Base-by-base conservation (phyloP, 164 flowering plant genomes). In the Stephania japonica region DNA sequence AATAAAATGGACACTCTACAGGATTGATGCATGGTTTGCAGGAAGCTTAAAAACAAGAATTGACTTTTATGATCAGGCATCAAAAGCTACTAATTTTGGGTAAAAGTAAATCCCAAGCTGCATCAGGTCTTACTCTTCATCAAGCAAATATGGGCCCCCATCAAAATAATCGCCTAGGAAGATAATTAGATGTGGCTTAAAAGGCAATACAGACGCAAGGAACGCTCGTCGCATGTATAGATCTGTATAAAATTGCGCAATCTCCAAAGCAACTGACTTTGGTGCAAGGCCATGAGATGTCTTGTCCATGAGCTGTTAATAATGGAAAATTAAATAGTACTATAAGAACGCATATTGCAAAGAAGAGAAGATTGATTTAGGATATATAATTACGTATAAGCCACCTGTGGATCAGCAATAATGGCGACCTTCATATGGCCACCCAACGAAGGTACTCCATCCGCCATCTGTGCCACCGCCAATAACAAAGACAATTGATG, bases 121-220 rank as follows among this genome's bases (percentile, higher is more conserved):
- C 65, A 32, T 26, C 73, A 73, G 43, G 79, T 63, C 95, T 91
- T 92, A 94, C 99, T 94, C 97, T 81, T 88, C 87, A 80, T 94
- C 88, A 19, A 92, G 86, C 65, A 94, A 81, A 67, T 71, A 69
- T 50, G 85, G 86, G 0, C 97, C 97, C 13, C 99, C 99, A 81
- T 94, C 97, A 81, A 92, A 89, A 78, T 87, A 85, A 81, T 94
- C 99, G 61, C 99, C 99, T 73, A 94, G 77, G 80, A 92, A 91
- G 74, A 94, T 75, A 78, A 94, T 77, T n/a, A 81, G 75, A 77
- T 92, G 90, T 49, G 99, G 99, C 67, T 86, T 82, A 75, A 87
- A 84, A 70, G 96, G 96, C 76, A 87, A 79, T 73, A 94, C 74
- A 47, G 99, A 89, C 68, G 81, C 68, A 65, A 85, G 77, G 70